Base-by-base conservation (phyloP, 2,329 filamentous ascomycete genomes). In the Tolypocladium tundrense region DNA sequence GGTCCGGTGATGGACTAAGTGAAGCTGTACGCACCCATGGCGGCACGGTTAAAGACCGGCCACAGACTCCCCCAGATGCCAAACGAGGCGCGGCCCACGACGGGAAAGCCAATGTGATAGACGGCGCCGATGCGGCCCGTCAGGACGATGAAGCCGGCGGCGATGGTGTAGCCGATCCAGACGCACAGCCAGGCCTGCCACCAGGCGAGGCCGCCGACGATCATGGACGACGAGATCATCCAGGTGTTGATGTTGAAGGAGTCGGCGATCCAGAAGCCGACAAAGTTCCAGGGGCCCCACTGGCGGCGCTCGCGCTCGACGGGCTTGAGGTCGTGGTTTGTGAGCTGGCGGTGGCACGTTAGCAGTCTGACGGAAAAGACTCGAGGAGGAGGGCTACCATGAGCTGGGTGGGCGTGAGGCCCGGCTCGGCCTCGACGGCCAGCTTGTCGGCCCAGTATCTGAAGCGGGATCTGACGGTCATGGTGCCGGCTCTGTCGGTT, bases 161-260 rank as follows among this genome's bases (percentile, higher is more conserved):
- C 84, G 62, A 96, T 86, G 43, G 84, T 78, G 69, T 96, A 96
- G 57, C 92, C 91, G 35, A 92, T 75, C 87, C 91, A 93, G 50
- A 96, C 89, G 67, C 88, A 91, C n/a, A 91, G 75, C 87, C 88
- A 91, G 16, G 89, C 87, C 74, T 96, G 90, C 91, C 91, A 96
- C 91, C 91, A 96, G 9, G 89, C 90, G 27, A 95, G 78, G 14
- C 90, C 90, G 53, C 75, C 78, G 1, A 87, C 82, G 40, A 95
- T 90, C 83, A 91, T 91, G 42, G 88, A 86, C 1, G 88, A 90
- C 0, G 89, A 88, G 61, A 95, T 94, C 90, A 95, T 96, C 91
- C 90, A 95, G 1, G 90, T 94, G 72, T 93, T 94, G 69, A 94
- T 90, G 71, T 93, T 93, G 76, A 92, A 91, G 0, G 85, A 88